phyloP scores from a whole-genome alignment of 495 filamentous ascomycete species.

The Entonaema liquescens region DNA sequence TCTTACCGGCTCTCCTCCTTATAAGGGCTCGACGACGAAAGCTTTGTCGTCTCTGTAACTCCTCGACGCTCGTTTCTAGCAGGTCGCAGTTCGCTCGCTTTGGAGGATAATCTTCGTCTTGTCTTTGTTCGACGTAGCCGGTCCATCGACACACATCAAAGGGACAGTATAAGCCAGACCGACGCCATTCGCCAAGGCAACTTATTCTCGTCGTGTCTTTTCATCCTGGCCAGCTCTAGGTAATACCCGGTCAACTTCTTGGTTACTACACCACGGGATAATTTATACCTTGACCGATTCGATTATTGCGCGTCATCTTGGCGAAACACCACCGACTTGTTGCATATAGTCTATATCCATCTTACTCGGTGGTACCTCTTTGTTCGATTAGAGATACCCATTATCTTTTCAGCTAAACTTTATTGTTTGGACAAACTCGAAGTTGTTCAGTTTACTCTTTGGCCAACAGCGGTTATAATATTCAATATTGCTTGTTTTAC shows the following conservation, averaged over 20 bases:
- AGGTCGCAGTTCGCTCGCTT: constrained; percentile 49
- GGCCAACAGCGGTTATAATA: constrained; percentile 44
- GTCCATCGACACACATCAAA: constrained; percentile 39
- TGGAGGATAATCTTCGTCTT: constrained; percentile 45
- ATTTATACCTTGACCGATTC: constrained; percentile 31
- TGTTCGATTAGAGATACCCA: constrained; percentile 43
- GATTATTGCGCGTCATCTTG: constrained; percentile 34
- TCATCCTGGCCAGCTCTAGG: constrained; percentile 34
- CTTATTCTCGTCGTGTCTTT: constrained; percentile 8
- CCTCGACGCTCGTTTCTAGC: constrained; percentile 46
- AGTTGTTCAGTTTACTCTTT: constrained; percentile 36
- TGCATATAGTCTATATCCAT: constrained; percentile 45
- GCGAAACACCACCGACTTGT: constrained; percentile 34
- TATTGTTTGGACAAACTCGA: constrained; percentile 40
- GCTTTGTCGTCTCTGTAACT: constrained; percentile 42
- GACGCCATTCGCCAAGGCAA: constrained; percentile 18
- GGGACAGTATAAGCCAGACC: constrained; percentile 23
- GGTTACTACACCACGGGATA: constrained; percentile 35
- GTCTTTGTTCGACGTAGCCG: constrained; percentile 46
- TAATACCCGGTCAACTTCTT: constrained; percentile 27
- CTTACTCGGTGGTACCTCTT: constrained; percentile 39
- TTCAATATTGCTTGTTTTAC: constrained; percentile 36
- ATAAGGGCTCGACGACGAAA: constrained; percentile 23
- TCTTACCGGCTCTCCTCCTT: constrained; percentile 7
- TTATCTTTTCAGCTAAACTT: constrained; percentile 41